Evolutionary conservation across 495 filamentous ascomycete species (phyloP), one percentile per base, ranked within the genome.

Genomic region (Endocarpon pusillum): DNA sequence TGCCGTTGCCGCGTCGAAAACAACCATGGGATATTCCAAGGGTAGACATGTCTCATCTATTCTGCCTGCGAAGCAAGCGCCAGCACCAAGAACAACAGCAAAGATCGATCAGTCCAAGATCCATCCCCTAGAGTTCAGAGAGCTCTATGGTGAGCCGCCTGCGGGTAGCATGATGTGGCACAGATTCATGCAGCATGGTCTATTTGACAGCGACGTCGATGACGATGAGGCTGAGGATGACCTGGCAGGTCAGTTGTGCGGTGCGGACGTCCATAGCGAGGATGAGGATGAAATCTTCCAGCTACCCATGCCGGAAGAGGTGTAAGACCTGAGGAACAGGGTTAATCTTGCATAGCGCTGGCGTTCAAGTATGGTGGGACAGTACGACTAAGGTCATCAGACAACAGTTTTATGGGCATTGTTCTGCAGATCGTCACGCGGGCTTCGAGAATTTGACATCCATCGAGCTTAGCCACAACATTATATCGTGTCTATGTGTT

Each of bases 21-120:
- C 69, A 30, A 92, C 85, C 0, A 54, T 94, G 19, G 84, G 84
- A 4, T 87, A 85, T 48, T 73, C 70, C 33, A 81, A 77, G 46
- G 82, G 85, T 19, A 66, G 83, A 11, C 64, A 62, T 11, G 66
- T 74, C 10, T 75, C 75, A 5, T 55, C 60, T 7, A 55, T 45
- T 3, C 38, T 71, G 41, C 51, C 53, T 26, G 53, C 54, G 31
- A 52, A 50, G 12, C 19, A 35, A 15, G 18, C 38, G 1, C 39
- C 41, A 32, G 38, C 31, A 3, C 41, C 44, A 23, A 44, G 55
- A 19, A 41, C 47, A 3, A 46, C 46, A 1, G 28, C 14, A 31
- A 5, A 31, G 19, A 14, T 31, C 28, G 28, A 31, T 17, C 28
- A 31, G 28, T 4, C 12, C 5, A 31, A 31, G 12, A 31, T 67